Evolutionary conservation across 345 rosid species (phyloP).

Genomic region (Hibiscus trionum): DNA sequence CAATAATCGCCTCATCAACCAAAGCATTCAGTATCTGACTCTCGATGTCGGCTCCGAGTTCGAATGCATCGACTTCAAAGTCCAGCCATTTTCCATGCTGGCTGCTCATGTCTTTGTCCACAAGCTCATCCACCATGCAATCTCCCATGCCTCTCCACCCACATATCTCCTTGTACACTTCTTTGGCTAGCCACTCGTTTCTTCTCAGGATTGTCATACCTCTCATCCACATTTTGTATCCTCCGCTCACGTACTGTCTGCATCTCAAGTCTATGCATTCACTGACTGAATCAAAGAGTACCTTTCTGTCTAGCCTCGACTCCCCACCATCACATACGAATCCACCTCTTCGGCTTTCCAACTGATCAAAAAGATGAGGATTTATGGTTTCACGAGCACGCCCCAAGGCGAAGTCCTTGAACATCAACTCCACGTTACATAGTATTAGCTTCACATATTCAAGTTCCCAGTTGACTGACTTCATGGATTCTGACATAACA

Average conservation of each 20-base stretch:
- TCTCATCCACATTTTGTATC: slow-evolving; percentile 42
- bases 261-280: slow-evolving; percentile 62
- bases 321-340: slow-evolving; percentile 16
- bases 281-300: slow-evolving; percentile 61
- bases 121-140: slow-evolving; percentile 86
- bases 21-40: slow-evolving; percentile 43
- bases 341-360: slow-evolving; percentile 44
- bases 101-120: slow-evolving; percentile 83
- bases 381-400: slow-evolving; percentile 34
- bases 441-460: slow-evolving; percentile 60
- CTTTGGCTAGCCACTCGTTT: slow-evolving; percentile 54
- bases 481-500: slow-evolving; percentile 13
- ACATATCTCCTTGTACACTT: slow-evolving; percentile 61
- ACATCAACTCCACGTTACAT: slow-evolving; percentile 49
- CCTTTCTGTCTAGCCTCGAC: slow-evolving; percentile 45
- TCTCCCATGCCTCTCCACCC: slow-evolving; percentile 63
- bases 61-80: slow-evolving; percentile 60
- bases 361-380: slow-evolving; percentile 55
- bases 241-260: slow-evolving; percentile 44
- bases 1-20: slow-evolving; percentile 58
- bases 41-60: slow-evolving; percentile 53
- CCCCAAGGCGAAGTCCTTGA: slow-evolving; percentile 57
- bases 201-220: slow-evolving; percentile 46
- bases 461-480: slow-evolving; percentile 46
- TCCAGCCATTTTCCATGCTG: slow-evolving; percentile 76